Evolutionary conservation across 306 rosid genomes (phyloP).

Genomic region (Citrullus mucosospermus): DNA sequence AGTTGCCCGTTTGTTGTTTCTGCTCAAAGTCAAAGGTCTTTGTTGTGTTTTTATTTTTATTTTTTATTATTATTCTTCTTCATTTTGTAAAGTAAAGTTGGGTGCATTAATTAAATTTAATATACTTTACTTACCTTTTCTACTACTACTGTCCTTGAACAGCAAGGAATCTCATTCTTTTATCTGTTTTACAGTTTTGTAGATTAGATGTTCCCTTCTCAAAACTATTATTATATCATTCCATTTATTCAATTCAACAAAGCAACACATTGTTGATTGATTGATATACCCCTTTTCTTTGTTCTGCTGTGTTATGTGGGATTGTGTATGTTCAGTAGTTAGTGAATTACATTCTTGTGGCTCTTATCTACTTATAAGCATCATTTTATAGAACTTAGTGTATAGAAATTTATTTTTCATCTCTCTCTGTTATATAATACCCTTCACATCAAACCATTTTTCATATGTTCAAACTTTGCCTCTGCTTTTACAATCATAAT

Average conservation of each 20-base stretch:
- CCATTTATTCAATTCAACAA: background rate
- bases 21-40: background rate
- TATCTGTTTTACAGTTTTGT: background rate
- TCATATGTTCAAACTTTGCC: too few relatives aligned
- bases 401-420: too few relatives aligned
- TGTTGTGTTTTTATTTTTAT: background rate
- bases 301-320: background rate
- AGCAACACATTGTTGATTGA: background rate
- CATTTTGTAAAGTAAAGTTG: constrained; percentile 4
- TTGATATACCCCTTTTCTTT: too few relatives aligned
- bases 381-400: too few relatives aligned
- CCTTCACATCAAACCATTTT: too few relatives aligned
- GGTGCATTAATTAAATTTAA: constrained; percentile 6
- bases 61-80: background rate
- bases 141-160: background rate
- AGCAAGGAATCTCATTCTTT: background rate
- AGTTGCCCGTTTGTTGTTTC: constrained; percentile 8
- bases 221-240: background rate
- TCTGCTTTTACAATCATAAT: too few relatives aligned
- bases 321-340: background rate
- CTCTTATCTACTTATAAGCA: too few relatives aligned
- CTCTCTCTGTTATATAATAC: too few relatives aligned
- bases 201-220: background rate
- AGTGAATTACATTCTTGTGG: too few relatives aligned
- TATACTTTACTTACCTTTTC: background rate